Evolutionary conservation across 2,329 filamentous ascomycete genomes (phyloP).

Genomic region (Colletotrichum orchidophilum): DNA sequence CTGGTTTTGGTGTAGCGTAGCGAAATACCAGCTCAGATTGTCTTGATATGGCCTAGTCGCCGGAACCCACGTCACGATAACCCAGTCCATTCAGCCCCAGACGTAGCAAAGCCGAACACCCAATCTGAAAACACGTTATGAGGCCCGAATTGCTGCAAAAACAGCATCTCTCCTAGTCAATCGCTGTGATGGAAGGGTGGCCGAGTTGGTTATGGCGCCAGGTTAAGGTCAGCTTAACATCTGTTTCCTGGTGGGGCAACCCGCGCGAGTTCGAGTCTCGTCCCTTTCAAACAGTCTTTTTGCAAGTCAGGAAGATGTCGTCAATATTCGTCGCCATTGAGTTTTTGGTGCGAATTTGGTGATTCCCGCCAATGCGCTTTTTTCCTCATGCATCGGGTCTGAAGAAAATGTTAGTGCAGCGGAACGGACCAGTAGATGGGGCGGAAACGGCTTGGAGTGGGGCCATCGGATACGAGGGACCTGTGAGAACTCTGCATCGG

Average conservation of each 20-base stretch:
- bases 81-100: too few species aligned
- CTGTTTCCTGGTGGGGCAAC: conserved; percentile 34
- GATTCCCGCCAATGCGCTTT: background rate
- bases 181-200: conserved; percentile 8
- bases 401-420: background rate
- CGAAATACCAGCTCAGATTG: background rate
- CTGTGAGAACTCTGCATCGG: conserved; percentile 25
- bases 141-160: accelerated
- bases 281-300: conserved; percentile 8
- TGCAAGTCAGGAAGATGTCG: too few species aligned
- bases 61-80: too few species aligned
- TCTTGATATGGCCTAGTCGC: background rate
- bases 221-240: conserved; percentile 34
- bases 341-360: background rate
- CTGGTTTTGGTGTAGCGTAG: background rate
- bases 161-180: background rate
- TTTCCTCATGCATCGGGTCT: background rate
- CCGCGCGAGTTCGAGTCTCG: conserved; percentile 34
- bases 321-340: too few species aligned
- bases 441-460: background rate
- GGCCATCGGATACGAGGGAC: conserved; percentile 17
- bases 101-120: too few species aligned
- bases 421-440: conserved; percentile 4
- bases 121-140: too few species aligned
- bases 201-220: conserved; percentile 35